Evolutionary conservation across 371 early-diverging fungal genomes (phyloP).

Genomic region (Rhizopus stolonifer): DNA sequence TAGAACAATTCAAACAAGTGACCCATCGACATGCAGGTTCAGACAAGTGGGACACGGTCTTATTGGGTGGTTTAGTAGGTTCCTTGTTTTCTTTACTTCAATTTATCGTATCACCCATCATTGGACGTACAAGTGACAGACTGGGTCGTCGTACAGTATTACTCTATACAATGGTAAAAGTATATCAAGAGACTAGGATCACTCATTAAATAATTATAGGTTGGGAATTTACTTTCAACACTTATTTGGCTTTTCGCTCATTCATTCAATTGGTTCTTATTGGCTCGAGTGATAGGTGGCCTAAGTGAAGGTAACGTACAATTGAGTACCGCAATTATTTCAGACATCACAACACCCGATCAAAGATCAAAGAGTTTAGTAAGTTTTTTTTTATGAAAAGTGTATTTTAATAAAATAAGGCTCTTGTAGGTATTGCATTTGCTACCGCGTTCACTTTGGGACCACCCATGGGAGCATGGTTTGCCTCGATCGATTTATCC

Average conservation of each 20-base stretch:
- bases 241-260: conserved; percentile 85
- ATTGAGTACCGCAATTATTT: conserved; percentile 91
- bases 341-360: conserved; percentile 84
- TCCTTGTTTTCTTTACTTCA: conserved; percentile 94
- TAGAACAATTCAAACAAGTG: conserved; percentile 42
- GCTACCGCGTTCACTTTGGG: conserved; percentile 95
- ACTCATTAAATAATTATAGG: conserved; percentile 33
- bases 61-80: conserved; percentile 93
- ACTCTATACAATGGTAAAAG: conserved; percentile 78
- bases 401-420: no score
- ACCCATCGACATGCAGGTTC: conserved; percentile 14
- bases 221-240: conserved; percentile 87
- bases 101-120: conserved; percentile 82
- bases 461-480: conserved; percentile 91
- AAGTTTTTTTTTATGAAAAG: no score
- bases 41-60: conserved; percentile 79
- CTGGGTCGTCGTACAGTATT: conserved; percentile 86
- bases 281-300: conserved; percentile 90
- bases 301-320: conserved; percentile 97
- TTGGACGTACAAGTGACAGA: conserved; percentile 81
- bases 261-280: conserved; percentile 79
- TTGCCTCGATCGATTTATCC: conserved; percentile 73
- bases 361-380: conserved; percentile 79
- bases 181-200: background rate
- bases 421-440: conserved; percentile 95